Evolutionary conservation across 2,329 filamentous ascomycete species (phyloP), one percentile per base, ranked within the genome.

Genomic region (Cordyceps sp.): DNA sequence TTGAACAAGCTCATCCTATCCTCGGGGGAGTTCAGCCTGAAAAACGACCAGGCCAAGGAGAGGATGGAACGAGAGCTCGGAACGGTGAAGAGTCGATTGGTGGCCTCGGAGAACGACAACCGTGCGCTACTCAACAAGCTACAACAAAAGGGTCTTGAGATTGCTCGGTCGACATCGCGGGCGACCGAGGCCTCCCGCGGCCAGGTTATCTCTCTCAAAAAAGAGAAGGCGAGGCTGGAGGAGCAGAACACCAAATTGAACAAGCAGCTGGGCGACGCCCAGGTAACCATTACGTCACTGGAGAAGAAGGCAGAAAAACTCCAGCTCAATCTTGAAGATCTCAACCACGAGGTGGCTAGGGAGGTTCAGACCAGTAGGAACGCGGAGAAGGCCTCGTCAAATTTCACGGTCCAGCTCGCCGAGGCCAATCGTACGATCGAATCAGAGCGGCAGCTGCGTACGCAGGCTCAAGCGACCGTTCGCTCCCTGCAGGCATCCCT

Each of bases 251-350:
- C 71, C 50, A 80, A 78, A 42, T 66, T 94, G 13, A 73, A 79
- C 48, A 81, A 83, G 44, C 83, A 94, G 49, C 66, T 94, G 10
- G 84, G 80, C 35, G 86, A 94, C 42, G 68, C 81, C 6, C 88
- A 94, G 45, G 56, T 94, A 17, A 74, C 74, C 5, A 74, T 93
- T 40, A 80, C 80, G 0, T 80, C 82, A 1, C 59, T 94, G 7
- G 85, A 94, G 52, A 96, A 96, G 62, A 84, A 90, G 52, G 80
- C 90, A 32, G 88, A 96, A 55, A 94, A 94, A 55, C 64, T 96
- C 19, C 73, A 85, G 32, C 67, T 96, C 26, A 85, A 70, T 45
- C 57, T 96, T 8, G 88, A 98, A 50, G 88, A 98, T 50, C 63
- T 94, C 23, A 93, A 84, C 43, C 88, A 96, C 44, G 85, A 96